These are phyloP conservation scores for Cystobasidiaceae sp. DNA, from an alignment of 1,284 basidiomycete genomes.

Conservation along the genomic window DNA sequence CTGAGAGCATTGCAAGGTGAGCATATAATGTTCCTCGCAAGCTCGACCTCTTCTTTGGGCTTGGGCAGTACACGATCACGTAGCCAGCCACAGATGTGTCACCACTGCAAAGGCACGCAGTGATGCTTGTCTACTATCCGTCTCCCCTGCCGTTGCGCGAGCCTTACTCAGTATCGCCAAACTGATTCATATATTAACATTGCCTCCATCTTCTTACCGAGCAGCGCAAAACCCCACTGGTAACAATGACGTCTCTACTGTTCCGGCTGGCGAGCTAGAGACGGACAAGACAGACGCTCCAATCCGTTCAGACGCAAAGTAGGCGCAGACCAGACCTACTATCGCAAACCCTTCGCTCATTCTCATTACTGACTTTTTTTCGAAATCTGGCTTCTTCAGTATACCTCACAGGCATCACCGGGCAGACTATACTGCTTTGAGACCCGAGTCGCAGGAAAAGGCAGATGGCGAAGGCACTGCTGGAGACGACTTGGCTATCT, in stretches of 20 bases:
- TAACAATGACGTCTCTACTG: too few relatives aligned
- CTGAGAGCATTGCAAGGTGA: conserved; percentile 1
- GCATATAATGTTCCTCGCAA: background rate
- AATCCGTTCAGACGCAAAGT: background rate
- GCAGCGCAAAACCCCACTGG: too few relatives aligned
- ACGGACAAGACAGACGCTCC: too few relatives aligned
- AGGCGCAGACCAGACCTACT: background rate
- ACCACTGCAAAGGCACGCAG: too few relatives aligned
- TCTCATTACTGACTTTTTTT: background rate
- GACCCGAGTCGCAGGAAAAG: conserved; percentile 19
- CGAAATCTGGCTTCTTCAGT: background rate
- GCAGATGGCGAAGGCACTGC: conserved; percentile 15
- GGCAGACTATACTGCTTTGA: conserved; percentile 12
- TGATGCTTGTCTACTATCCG: too few relatives aligned
- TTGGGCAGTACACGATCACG: too few relatives aligned
- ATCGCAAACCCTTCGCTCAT: background rate
- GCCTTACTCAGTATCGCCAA: too few relatives aligned
- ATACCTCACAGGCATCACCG: background rate
- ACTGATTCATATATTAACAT: too few relatives aligned
- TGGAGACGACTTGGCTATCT: conserved; percentile 20
- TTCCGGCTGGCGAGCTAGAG: too few relatives aligned
- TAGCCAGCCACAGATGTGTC: too few relatives aligned
- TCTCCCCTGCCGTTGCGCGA: too few relatives aligned
- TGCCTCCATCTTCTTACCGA: too few relatives aligned
- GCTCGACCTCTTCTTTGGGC: background rate